phyloP scores from a whole-genome alignment of 2,329 filamentous ascomycete genomes.

The Hysterium pulicare region DNA sequence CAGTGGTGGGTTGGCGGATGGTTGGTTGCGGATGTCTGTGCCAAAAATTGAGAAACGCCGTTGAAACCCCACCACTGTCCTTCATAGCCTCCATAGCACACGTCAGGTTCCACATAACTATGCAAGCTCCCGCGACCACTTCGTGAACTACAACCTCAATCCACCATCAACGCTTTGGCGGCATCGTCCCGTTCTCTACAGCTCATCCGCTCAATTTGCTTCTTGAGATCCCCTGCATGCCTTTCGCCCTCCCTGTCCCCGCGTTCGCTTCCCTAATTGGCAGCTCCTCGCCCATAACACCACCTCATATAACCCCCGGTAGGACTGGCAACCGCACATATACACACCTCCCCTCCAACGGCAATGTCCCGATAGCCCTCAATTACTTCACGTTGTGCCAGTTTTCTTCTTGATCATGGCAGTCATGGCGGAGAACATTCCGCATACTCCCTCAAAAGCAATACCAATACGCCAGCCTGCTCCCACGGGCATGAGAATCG shows the following conservation, averaged over 20 bases:
- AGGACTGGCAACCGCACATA: conserved; percentile 1
- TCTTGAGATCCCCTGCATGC: no score
- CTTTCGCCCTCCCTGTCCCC: neutral
- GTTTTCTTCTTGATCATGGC: conserved; percentile 17
- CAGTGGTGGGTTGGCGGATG: conserved; percentile 1
- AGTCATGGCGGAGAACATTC: conserved; percentile 24
- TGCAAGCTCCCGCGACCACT: no score
- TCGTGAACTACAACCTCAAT: no score
- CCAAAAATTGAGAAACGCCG: conserved; percentile 11
- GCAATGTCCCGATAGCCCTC: conserved; percentile 7
- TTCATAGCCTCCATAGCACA: no score
- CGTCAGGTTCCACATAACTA: no score
- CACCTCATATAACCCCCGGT: conserved; percentile 7
- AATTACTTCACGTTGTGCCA: conserved; percentile 6
- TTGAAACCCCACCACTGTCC: conserved; percentile 4
- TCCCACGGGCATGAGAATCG: conserved; percentile 23
- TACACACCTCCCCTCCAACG: conserved; percentile 3
- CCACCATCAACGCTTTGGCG: no score
- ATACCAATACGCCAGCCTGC: conserved; percentile 13
- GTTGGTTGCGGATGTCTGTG: conserved; percentile 17
- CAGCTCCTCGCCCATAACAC: conserved; percentile 9
- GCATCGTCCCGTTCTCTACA: no score
- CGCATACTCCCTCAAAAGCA: conserved; percentile 23
- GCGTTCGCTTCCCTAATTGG: conserved; percentile 14
- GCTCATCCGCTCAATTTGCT: no score